A percentile compares a stretch with the other conserved stretches of the same genome.
Evolutionary conservation across 352 stramenopile genomes (phyloP).

Genomic region (Phytophthora sansomeana): DNA sequence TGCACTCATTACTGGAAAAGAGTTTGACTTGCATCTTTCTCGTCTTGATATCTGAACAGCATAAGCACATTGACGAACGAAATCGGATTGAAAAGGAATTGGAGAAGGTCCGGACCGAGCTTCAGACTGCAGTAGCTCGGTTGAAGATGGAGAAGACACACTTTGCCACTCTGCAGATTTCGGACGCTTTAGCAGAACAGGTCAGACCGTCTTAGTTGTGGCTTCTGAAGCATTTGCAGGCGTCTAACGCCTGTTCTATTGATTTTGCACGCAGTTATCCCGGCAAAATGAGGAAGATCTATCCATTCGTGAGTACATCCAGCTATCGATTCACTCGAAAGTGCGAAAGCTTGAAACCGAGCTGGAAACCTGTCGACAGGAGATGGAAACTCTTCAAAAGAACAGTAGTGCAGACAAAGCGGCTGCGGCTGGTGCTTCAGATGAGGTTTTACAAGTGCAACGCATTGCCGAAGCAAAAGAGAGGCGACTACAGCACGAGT

Average conservation of each 20-base stretch:
- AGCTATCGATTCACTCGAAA: conserved; percentile 61
- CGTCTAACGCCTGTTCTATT: neutral
- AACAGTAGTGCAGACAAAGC: conserved; percentile 43
- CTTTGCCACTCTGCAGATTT: conserved; percentile 68
- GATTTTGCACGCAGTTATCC: conserved; percentile 35
- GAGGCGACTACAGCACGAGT: conserved; percentile 51
- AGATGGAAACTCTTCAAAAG: conserved; percentile 44
- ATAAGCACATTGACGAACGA: conserved; percentile 15
- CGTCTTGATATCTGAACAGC: conserved; percentile 2
- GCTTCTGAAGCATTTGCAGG: too few relatives aligned
- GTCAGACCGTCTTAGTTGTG: conserved; percentile 15
- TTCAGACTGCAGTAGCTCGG: conserved; percentile 39
- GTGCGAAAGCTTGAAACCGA: conserved; percentile 49
- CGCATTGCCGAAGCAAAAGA: conserved; percentile 45
- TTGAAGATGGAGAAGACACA: conserved; percentile 74
- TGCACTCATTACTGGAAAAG: neutral
- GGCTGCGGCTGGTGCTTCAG: conserved; percentile 30
- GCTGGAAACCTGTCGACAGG: conserved; percentile 43
- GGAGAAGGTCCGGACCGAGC: conserved; percentile 29
- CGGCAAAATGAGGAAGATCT: conserved; percentile 62
- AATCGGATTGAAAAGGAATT: conserved; percentile 37
- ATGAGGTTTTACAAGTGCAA: conserved; percentile 44
- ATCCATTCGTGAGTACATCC: conserved; percentile 68
- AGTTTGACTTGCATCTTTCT: neutral
- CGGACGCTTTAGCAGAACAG: conserved; percentile 69